Evolutionary conservation across 164 flowering plant species (phyloP), one percentile per base, ranked within the genome.

Genomic region (Malania oleifera): DNA sequence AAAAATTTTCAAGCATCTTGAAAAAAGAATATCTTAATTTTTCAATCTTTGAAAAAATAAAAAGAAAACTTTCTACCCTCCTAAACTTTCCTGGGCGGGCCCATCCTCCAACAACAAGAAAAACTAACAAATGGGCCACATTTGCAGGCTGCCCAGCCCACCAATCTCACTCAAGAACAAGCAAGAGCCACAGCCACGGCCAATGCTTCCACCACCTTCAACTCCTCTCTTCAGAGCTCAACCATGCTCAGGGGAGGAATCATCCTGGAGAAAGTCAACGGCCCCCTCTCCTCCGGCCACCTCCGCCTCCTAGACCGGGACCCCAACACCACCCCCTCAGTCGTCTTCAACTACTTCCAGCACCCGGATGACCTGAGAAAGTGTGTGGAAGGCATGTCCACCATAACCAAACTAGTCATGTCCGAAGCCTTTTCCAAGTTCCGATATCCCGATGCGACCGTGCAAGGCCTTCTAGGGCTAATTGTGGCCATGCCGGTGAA

Each of bases 271-370:
- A 90, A 90, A 49, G 52, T 86, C 35, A 50, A 47, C 52, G 83
- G 82, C 11, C 95, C 90, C 6, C 17, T 67, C 44, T 86, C 90
- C 28, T 63, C 62, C 3, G 90, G 97, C 18, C 73, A 81, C 28
- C 72, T 90, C 0, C 67, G 70, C 61, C 85, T 90, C n/a, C 39
- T 45, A 19, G 75, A 34, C 63, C 62, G 19, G 2, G 64, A 87
- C 48, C 82, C 90, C 0, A 35, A 71, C 7, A 78, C 79, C 50
- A 89, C 77, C 59, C 97, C 97, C 0, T 35, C 49, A 0, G 89
- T 89, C 23, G 83, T 75, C 11, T 84, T 86, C 69, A 84, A 86
- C 73, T 86, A 84, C 73, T 84, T 80, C 62, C 37, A 72, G n/a
- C 78, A 81, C 8, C 83, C 84, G 2, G 73, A 76, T 37, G 90